Conservation (phyloP, 176 grass and related monocot genomes). For the Cenchrus americanus region DNA sequence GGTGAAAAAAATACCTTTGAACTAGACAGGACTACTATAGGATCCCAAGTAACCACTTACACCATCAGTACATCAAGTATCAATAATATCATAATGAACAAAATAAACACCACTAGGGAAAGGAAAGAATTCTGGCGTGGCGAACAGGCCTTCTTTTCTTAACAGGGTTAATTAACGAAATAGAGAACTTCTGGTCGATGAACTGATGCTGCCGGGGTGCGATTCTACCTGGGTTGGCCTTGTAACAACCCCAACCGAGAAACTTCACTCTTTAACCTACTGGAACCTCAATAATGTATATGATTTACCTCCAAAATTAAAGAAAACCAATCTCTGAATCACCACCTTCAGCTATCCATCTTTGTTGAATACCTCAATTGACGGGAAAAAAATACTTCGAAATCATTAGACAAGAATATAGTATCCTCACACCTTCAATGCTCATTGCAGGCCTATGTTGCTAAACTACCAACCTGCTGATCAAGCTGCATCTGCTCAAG, state of each 20-base stretch:
- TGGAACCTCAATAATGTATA: conserved; percentile 61
- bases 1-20: conserved; percentile 33
- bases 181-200: conserved; percentile 39
- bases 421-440: conserved; percentile 20
- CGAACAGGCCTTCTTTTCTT: conserved; percentile 39
- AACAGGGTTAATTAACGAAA: conserved; percentile 63
- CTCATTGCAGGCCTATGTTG: conserved; percentile 37
- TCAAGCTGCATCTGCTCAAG: conserved; percentile 83
- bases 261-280: conserved; percentile 55
- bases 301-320: conserved; percentile 66
- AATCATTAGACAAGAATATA: conserved; percentile 54
- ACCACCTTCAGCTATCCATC: conserved; percentile 69
- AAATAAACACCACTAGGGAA: conserved; percentile 48
- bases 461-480: conserved; percentile 65
- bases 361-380: conserved; percentile 45
- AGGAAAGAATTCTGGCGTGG: conserved; percentile 45
- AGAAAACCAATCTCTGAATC: conserved; percentile 75
- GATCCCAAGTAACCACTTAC: conserved; percentile 57
- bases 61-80: conserved; percentile 62
- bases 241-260: conserved; percentile 56
- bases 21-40: conserved; percentile 45
- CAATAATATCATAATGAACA: conserved; percentile 58
- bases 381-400: conserved; percentile 44
- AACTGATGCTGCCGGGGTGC: conserved; percentile 63
- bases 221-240: conserved; percentile 57